A percentile compares a stretch with the other conserved stretches of the same genome.
These are phyloP conservation scores for Gigaspora rosea DNA, from an alignment of 192 early-diverging fungal genomes.

Conservation along the genomic window DNA sequence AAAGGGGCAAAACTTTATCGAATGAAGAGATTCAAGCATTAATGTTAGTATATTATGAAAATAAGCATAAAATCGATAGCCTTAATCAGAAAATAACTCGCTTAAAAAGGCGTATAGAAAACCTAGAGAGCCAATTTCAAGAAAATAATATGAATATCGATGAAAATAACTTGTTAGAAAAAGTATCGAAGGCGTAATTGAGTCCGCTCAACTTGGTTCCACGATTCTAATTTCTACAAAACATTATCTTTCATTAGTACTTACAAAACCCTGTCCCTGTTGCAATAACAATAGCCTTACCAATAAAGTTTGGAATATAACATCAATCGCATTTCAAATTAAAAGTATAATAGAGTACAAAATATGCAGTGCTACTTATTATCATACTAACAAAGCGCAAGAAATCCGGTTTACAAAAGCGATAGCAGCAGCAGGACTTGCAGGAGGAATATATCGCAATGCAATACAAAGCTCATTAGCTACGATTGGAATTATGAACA, in stretches of 20 bases:
- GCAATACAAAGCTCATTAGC: background rate
- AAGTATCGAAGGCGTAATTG: background rate
- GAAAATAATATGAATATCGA: no score
- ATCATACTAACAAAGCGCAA: background rate
- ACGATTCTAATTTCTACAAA: background rate
- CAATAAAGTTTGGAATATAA: background rate
- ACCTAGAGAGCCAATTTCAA: no score
- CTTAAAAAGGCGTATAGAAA: no score
- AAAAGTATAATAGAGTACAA: background rate
- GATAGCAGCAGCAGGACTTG: background rate
- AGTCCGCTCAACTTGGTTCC: background rate
- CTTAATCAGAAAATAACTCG: no score
- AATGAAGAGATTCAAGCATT: no score
- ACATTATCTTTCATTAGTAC: constrained; percentile 8
- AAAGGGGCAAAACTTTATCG: no score
- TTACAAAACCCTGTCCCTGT: background rate
- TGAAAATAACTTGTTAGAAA: no score
- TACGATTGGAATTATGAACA: background rate
- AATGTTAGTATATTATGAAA: no score
- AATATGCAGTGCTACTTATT: background rate
- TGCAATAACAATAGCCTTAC: background rate
- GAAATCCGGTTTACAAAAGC: background rate
- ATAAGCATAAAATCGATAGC: no score
- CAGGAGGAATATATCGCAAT: background rate
- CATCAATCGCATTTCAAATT: background rate